Base-by-base conservation (phyloP, 2,329 filamentous ascomycete genomes). In the Alternaria conjuncta region DNA sequence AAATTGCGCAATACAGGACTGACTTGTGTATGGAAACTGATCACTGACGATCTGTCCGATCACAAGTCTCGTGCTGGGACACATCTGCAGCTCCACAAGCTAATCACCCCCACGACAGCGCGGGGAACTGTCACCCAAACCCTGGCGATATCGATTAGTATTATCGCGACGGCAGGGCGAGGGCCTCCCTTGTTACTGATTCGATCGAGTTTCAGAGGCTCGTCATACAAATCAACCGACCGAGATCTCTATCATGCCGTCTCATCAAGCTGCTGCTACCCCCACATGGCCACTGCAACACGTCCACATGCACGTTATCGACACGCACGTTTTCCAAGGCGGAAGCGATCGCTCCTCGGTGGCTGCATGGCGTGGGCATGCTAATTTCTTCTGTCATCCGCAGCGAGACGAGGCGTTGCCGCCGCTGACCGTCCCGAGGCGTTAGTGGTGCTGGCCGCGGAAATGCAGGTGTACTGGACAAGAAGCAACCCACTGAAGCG, bases 381-480 rank as follows among this genome's bases (percentile, higher is more conserved):
- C 59, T 63, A 59, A 56, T 59, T 41, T 53, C 56, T 57, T 47
- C 59, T 64, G 46, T 54, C 55, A 53, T 47, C 44, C 32, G 51
- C 61, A 54, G 53, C 50, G 45, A 59, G 60, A 62, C 63, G 63
- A 60, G 63, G 57, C 63, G 65, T 59, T 63, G 57, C 57, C 63
- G 63, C 57, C 28, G 60, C 65, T 61, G 60, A 59, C 60, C 57
- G 63, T 66, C 57, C 65, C 65, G 65, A 59, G 63, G 55, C 57
- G 63, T 65, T 65, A 56, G 53, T 49, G 41, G 41, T 57, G 56
- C 44, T 36, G 54, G 41, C 36, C 54, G 26, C 15, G 54, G 18
- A 32, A 46, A 56, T 46, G 54, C 41, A 56, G 25, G 43, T 32
- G 54, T 56, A 46, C 54, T 46, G 45, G 30, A 59, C 54, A 56